Evolutionary conservation across 176 grass and related monocot species (phyloP), one percentile per base, ranked within the genome.

Genomic region (Chloris gayana): DNA sequence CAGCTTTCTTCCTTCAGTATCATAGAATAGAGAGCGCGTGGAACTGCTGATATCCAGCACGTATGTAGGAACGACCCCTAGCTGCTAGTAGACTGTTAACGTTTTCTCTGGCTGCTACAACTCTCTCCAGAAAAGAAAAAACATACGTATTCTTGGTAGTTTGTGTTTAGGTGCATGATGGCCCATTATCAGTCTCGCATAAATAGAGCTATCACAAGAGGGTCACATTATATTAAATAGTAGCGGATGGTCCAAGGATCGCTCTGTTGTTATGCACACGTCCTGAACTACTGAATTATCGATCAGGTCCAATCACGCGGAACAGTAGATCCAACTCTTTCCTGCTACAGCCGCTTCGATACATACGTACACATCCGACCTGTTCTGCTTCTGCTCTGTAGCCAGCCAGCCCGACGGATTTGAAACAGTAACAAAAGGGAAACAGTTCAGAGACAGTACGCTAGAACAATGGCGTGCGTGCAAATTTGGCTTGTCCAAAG

Each of bases 241-340:
- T 21, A 45, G 87, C 81, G 87, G 76, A 89, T 85, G 82, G 77
- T 85, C 72, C 82, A 89, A 76, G 14, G 72, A 81, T 85, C 45
- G 41, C 47, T 69, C 69, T 69, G 54, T 72, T 72, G 68, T 56
- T 86, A 58, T 77, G 74, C 80, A 38, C 74, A 83, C 74, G 77
- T 81, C 27, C 49, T 74, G 21, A 2, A 57, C 60, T 26, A 7
- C 31, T 24, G 51, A 70, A 73, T 67, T 24, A 57, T 68, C 58
- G 58, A 61, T 14, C 74, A 58, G 72, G 72, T 85, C 72, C 82
- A 89, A 77, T 85, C 77, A 39, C 19, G 24, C 4, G 31, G 22
- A 67, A 61, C 53, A 37, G 47, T 69, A 3, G 67, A 32, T 72
- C 26, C 42, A 4, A 27, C 54, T 64, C 33, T 63, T 72, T 57